Evolutionary conservation across 495 filamentous ascomycete species (phyloP).

Genomic region (Filosporella fistucella): DNA sequence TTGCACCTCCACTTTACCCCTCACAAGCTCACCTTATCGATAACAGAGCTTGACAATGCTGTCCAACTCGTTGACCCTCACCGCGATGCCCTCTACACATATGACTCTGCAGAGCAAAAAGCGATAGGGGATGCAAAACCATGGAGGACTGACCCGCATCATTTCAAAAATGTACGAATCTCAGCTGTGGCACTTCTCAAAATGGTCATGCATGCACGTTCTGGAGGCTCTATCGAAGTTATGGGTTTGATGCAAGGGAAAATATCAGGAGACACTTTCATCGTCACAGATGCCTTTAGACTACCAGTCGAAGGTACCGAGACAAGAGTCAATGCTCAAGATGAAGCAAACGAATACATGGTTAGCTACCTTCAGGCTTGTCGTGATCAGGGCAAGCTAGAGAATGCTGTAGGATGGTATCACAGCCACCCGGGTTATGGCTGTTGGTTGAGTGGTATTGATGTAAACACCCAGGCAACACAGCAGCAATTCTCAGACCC

Average conservation of each 20-base stretch:
- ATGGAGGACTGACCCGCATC: slow-evolving; percentile 76
- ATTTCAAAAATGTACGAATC: slow-evolving; percentile 93
- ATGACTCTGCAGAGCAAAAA: slow-evolving; percentile 63
- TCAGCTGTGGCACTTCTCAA: slow-evolving; percentile 92
- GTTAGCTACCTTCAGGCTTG: slow-evolving; percentile 73
- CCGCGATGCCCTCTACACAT: slow-evolving; percentile 88
- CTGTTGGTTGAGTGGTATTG: slow-evolving; percentile 96
- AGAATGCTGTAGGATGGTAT: slow-evolving; percentile 98
- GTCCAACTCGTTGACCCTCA: slow-evolving; percentile 77
- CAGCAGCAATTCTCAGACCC: slow-evolving; percentile 84
- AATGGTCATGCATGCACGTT: slow-evolving; percentile 99
- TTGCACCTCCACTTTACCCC: not conserved
- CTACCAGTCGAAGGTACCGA: slow-evolving; percentile 97
- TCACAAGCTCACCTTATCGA: slow-evolving; percentile 15
- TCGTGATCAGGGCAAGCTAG: slow-evolving; percentile 70
- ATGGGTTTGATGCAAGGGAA: slow-evolving; percentile 99
- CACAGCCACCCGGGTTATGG: slow-evolving; percentile 97
- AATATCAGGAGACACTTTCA: slow-evolving; percentile 74
- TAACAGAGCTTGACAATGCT: slow-evolving; percentile 81
- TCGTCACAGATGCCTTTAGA: slow-evolving; percentile 92
- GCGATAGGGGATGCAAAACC: slow-evolving; percentile 55
- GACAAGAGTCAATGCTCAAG: slow-evolving; percentile 92
- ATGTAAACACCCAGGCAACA: slow-evolving; percentile 79
- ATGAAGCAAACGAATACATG: slow-evolving; percentile 96
- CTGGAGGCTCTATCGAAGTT: slow-evolving; percentile 85